A percentile compares a stretch with the other conserved stretches of the same genome.
Evolutionary conservation across 257 asterid species (phyloP).

Genomic region (Solanum clarkiae): DNA sequence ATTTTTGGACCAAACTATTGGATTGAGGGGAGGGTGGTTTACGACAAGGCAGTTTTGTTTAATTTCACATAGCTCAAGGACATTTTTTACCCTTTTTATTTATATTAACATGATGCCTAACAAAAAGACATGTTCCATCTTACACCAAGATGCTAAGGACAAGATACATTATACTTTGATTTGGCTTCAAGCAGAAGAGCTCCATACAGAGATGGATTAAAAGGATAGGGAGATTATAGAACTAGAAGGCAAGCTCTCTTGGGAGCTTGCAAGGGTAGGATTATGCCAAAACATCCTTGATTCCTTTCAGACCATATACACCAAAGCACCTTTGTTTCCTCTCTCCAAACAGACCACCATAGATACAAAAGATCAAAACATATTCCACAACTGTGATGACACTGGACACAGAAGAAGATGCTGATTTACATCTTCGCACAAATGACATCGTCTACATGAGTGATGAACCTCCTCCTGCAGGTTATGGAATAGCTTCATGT

Average conservation of each 20-base stretch:
- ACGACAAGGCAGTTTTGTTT: too few relatives aligned
- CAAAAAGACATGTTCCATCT: not conserved
- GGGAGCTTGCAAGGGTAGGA: too few relatives aligned
- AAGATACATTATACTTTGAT: not conserved
- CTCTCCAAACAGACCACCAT: not conserved
- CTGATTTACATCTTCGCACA: not conserved
- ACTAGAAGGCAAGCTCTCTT: too few relatives aligned
- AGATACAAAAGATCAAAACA: not conserved
- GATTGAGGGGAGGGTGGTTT: too few relatives aligned
- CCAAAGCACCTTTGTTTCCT: not conserved
- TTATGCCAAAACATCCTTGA: not conserved
- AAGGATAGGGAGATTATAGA: too few relatives aligned
- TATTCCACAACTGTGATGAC: not conserved
- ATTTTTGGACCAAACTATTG: too few relatives aligned
- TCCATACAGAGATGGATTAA: too few relatives aligned
- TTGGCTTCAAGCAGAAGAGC: not conserved
- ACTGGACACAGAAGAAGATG: not conserved
- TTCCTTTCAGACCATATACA: not conserved
- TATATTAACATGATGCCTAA: not conserved
- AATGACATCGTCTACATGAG: not conserved
- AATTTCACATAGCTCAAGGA: too few relatives aligned
- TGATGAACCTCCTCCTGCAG: not conserved
- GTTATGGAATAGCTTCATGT: not conserved
- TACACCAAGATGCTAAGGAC: not conserved
- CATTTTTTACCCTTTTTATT: too few relatives aligned